Evolutionary conservation across 129 eudicot species (phyloP).

Genomic region (Flaveria brownii): DNA sequence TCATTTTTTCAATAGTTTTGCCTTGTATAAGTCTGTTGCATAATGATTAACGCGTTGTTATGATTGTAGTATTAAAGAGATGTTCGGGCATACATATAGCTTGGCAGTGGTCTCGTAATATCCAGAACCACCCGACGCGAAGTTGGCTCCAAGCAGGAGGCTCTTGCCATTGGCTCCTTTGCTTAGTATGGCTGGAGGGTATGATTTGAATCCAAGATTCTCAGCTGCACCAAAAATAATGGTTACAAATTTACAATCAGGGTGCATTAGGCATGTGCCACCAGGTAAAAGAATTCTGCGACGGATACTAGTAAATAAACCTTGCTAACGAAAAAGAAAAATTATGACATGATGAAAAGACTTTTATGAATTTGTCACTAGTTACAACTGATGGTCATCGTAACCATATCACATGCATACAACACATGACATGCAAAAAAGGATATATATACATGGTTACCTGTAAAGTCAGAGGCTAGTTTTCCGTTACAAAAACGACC

Average conservation of each 20-base stretch:
- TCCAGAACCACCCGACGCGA: slow-evolving; percentile 90
- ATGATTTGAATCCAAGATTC: slow-evolving; percentile 65
- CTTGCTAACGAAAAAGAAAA: too few species aligned
- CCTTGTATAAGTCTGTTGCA: slow-evolving; percentile 3
- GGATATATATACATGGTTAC: slow-evolving; percentile 24
- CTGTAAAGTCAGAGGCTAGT: slow-evolving; percentile 87
- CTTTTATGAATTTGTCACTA: too few species aligned
- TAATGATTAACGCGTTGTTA: background rate
- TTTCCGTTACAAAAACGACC: slow-evolving; percentile 94
- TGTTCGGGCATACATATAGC: slow-evolving; percentile 52
- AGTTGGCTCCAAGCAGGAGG: slow-evolving; percentile 82
- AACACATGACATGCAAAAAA: background rate
- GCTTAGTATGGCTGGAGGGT: slow-evolving; percentile 81
- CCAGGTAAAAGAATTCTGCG: too few species aligned
- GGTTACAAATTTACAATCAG: too few species aligned
- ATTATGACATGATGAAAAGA: too few species aligned
- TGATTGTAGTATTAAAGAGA: too few species aligned
- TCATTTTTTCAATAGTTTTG: background rate
- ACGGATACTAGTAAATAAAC: too few species aligned
- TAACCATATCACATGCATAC: background rate
- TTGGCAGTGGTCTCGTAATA: slow-evolving; percentile 76
- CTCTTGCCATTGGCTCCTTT: slow-evolving; percentile 59
- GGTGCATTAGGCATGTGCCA: too few species aligned
- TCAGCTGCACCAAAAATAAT: slow-evolving; percentile 5
- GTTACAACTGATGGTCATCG: too few species aligned